Evolutionary conservation across 2,329 filamentous ascomycete species (phyloP).

Genomic region (Paraconiothyrium sp.): DNA sequence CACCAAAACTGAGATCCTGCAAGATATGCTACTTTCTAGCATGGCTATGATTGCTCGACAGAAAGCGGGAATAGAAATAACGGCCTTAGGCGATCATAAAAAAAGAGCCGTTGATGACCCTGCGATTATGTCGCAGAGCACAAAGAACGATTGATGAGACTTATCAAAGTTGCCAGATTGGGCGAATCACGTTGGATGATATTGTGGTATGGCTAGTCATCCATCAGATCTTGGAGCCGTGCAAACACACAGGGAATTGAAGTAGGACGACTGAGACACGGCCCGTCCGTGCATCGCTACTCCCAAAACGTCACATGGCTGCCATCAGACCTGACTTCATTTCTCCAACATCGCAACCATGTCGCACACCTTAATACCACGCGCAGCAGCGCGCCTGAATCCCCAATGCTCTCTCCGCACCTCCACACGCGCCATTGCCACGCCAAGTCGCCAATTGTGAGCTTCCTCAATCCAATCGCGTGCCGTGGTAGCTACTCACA

Average conservation of each 20-base stretch:
- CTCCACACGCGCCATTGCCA: slow-evolving; percentile 33
- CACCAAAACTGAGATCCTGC: too few relatives aligned
- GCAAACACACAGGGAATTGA: not conserved
- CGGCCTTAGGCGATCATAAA: too few relatives aligned
- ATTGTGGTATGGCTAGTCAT: too few relatives aligned
- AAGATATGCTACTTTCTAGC: too few relatives aligned
- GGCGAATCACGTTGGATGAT: too few relatives aligned
- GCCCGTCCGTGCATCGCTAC: slow-evolving; percentile 21
- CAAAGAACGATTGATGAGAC: too few relatives aligned
- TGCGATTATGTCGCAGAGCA: too few relatives aligned
- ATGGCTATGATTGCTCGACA: too few relatives aligned
- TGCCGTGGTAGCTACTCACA: slow-evolving; percentile 15
- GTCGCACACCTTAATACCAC: slow-evolving; percentile 38
- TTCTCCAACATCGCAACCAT: slow-evolving; percentile 28
- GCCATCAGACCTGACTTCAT: slow-evolving; percentile 9
- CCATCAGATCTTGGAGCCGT: too few relatives aligned
- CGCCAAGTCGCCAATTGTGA: slow-evolving; percentile 38
- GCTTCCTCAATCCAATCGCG: slow-evolving; percentile 19
- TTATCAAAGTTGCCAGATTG: too few relatives aligned
- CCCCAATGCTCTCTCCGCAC: slow-evolving; percentile 23
- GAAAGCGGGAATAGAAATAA: too few relatives aligned
- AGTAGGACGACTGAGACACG: slow-evolving; percentile 8
- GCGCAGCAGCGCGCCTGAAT: slow-evolving; percentile 31
- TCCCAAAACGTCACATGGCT: slow-evolving; percentile 15
- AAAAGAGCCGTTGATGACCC: too few relatives aligned